phyloP scores from a whole-genome alignment of 2,329 filamentous ascomycete genomes.

The Claviceps quebecensis region DNA sequence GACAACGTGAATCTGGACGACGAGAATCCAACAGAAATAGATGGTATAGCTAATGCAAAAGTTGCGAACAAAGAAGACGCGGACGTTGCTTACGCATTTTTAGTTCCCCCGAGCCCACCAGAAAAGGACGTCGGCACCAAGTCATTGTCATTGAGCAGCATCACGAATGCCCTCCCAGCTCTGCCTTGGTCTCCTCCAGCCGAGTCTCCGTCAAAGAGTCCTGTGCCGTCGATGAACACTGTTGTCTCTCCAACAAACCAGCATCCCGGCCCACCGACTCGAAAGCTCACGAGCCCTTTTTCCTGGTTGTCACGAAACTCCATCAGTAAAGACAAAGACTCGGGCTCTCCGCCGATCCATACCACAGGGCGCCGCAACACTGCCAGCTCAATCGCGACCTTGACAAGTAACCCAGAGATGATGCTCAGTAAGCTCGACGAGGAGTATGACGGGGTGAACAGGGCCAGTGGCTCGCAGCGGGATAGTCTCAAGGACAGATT shows the following conservation, averaged over 20 bases:
- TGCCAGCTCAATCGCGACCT: constrained; percentile 62
- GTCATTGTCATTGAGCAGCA: constrained; percentile 51
- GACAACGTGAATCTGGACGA: constrained; percentile 56
- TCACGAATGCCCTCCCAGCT: constrained; percentile 58
- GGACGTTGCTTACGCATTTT: constrained; percentile 9
- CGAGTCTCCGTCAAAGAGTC: constrained; percentile 32
- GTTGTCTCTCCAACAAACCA: constrained; percentile 18
- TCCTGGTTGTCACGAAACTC: constrained; percentile 66
- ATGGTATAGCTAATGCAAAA: constrained; percentile 15
- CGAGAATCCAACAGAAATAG: constrained; percentile 25
- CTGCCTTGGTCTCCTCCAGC: constrained; percentile 57
- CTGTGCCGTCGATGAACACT: constrained; percentile 19
- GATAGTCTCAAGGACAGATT: constrained; percentile 66
- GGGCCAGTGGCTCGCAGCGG: constrained; percentile 31
- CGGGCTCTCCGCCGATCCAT: constrained; percentile 38
- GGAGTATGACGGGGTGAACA: constrained; percentile 38
- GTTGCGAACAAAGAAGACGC: not conserved
- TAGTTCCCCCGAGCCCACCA: constrained; percentile 19
- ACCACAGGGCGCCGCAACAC: constrained; percentile 51
- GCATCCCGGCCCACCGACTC: constrained; percentile 25
- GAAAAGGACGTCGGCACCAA: constrained; percentile 32
- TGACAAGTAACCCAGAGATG: constrained; percentile 70
- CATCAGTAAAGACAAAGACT: constrained; percentile 40
- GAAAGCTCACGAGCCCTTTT: constrained; percentile 81
- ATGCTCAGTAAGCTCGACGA: constrained; percentile 66